Evolutionary conservation across 768 basidiomycete species (phyloP), one percentile per base, ranked within the genome.

Genomic region (Suillus occidentalis): DNA sequence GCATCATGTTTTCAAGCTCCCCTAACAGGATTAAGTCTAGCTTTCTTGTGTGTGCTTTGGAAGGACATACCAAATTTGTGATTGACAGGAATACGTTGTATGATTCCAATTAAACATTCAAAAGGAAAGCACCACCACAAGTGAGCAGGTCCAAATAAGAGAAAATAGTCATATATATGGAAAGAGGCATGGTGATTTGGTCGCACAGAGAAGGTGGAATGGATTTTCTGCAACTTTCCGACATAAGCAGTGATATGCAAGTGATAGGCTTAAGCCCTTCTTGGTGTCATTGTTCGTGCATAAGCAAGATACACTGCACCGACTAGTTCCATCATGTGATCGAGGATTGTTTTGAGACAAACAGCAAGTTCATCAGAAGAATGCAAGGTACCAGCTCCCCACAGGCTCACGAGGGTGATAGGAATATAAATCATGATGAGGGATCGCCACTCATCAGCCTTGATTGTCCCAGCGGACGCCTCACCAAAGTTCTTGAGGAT

Each of bases 61-160:
- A 28, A 28, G 28, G 28, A 28, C 28, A 3, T 28, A 66, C 78
- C 76, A 63, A 68, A 61, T 16, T 72, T 68, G 53, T 76, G 65
- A 63, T 82, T 82, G 0, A 67, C 78, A 10, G 67, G 53, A 13
- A 80, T 68, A 4, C 67, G 53, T 60, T 82, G 79, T 1, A 82
- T 63, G 47, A 67, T 71, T 0, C 80, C 77, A 58, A 82, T 81
- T 10, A 77, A 62, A 0, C 72, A 61, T 61, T 82, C 79, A 58
- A 77, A 80, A 0, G 77, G 79, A 64, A 77, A 81, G 1, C 71
- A 69, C 78, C 79, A 81, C 81, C 79, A 83, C 3, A 73, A 72
- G 49, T 72, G 70, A 0, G 77, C 69, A 31, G 79, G 79, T 1
- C 81, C 76, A 66, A 80, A 81, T 2, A 74, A 66, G 0, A 67